Conservation (phyloP, 2,329 filamentous ascomycete genomes). For the Colletotrichum endophyticum region DNA sequence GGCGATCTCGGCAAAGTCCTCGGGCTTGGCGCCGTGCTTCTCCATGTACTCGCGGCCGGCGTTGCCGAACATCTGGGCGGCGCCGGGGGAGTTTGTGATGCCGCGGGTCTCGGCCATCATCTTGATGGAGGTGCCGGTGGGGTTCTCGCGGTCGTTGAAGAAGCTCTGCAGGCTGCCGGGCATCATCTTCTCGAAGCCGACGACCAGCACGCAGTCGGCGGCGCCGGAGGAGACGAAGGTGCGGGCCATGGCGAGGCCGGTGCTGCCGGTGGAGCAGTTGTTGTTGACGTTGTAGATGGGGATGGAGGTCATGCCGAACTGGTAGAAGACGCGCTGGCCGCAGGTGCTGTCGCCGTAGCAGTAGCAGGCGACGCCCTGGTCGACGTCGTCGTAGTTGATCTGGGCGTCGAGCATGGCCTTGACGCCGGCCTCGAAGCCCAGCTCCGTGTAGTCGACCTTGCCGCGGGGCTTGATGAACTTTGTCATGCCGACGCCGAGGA, state of each 20-base stretch:
- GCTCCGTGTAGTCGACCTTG: conserved; percentile 92
- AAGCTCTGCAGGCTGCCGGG: conserved; percentile 82
- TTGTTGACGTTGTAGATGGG: conserved; percentile 99
- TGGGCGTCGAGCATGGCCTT: conserved; percentile 87
- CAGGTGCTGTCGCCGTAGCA: conserved; percentile 96
- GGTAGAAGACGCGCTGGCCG: conserved; percentile 96
- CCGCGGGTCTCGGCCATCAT: conserved; percentile 89
- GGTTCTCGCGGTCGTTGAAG: conserved; percentile 86
- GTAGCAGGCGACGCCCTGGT: conserved; percentile 95
- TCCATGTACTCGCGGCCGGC: conserved; percentile 95
- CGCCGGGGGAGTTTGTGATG: conserved; percentile 79
- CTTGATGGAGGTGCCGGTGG: conserved; percentile 71
- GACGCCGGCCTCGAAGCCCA: conserved; percentile 90
- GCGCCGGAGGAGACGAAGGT: conserved; percentile 80
- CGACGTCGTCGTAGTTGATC: conserved; percentile 95
- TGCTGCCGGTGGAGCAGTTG: conserved; percentile 96
- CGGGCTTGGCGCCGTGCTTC: conserved; percentile 82
- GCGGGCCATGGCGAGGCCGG: conserved; percentile 83
- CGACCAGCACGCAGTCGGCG: conserved; percentile 86
- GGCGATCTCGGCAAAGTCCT: conserved; percentile 94
- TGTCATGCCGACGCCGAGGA: conserved; percentile 97
- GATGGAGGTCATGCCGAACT: conserved; percentile 96
- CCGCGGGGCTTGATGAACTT: conserved; percentile 98
- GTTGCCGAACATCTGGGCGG: conserved; percentile 95
- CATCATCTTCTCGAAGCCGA: conserved; percentile 99